Percentiles rank a stretch among this genome's conserved stretches.
phyloP scores from a whole-genome alignment of 768 basidiomycete genomes.

The Butyriboletus loyo region DNA sequence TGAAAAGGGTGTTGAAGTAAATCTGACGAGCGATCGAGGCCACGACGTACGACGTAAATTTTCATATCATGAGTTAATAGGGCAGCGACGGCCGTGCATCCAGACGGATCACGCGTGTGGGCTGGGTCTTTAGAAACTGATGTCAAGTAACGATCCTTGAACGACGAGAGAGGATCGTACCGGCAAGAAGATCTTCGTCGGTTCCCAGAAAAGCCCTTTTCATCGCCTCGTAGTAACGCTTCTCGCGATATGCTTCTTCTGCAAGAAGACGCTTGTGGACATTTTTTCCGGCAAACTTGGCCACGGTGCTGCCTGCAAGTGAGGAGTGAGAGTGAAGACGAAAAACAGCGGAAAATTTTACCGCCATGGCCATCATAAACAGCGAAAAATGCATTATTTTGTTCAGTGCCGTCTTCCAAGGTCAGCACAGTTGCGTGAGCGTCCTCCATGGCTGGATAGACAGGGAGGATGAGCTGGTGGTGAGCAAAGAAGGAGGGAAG shows the following conservation, averaged over 20 bases:
- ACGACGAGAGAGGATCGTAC: slow-evolving; percentile 41
- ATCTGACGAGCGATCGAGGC: neutral
- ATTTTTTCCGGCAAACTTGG: slow-evolving; percentile 80
- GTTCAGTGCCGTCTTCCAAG: slow-evolving; percentile 50
- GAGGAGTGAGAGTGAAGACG: neutral
- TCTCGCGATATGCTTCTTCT: slow-evolving; percentile 70
- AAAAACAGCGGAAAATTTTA: slow-evolving; percentile 32
- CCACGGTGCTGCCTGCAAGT: slow-evolving; percentile 70
- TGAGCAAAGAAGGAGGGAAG: neutral
- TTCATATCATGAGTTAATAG: slow-evolving; percentile 74
- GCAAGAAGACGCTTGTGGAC: slow-evolving; percentile 72
- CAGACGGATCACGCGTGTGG: slow-evolving; percentile 88
- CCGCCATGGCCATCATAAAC: slow-evolving; percentile 99
- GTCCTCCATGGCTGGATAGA: slow-evolving; percentile 88
- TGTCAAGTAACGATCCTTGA: slow-evolving; percentile 1
- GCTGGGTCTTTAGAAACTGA: slow-evolving; percentile 59
- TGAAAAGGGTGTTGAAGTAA: slow-evolving; percentile 31
- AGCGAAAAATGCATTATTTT: slow-evolving; percentile 81
- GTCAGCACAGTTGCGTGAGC: slow-evolving; percentile 77
- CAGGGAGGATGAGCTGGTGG: neutral
- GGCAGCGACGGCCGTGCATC: slow-evolving; percentile 92
- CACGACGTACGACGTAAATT: slow-evolving; percentile 69
- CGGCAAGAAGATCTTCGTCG: slow-evolving; percentile 88
- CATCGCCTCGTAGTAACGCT: slow-evolving; percentile 71
- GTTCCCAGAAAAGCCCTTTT: slow-evolving; percentile 90